phyloP scores from a whole-genome alignment of 129 eudicot species.

The Glebionis coronaria region DNA sequence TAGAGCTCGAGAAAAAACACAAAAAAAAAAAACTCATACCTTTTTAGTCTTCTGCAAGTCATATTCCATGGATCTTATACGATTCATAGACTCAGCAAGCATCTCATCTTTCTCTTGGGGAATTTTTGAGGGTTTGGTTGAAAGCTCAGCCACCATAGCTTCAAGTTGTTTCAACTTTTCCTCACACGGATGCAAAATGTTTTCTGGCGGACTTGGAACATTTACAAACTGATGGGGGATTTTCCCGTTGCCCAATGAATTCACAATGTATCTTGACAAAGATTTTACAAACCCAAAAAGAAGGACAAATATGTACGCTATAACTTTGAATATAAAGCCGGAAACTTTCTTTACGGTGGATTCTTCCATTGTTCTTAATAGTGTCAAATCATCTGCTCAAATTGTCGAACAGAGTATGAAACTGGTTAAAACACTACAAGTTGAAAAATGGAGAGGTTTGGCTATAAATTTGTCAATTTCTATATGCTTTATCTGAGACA shows the following conservation, averaged over 20 bases:
- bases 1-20: neutral
- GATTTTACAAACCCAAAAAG: constrained; percentile 42
- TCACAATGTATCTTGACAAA: constrained; percentile 28
- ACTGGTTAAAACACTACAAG: constrained; percentile 7
- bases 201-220: constrained; percentile 28
- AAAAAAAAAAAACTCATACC: constrained; percentile 32
- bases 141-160: constrained; percentile 60
- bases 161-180: constrained; percentile 76
- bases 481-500: no score
- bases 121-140: constrained; percentile 68
- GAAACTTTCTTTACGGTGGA: constrained; percentile 28
- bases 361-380: constrained; percentile 37
- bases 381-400: constrained; percentile 42
- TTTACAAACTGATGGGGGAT: constrained; percentile 23
- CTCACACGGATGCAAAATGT: constrained; percentile 59
- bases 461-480: no score
- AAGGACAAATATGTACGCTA: constrained; percentile 44
- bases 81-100: constrained; percentile 68
- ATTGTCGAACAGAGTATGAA: constrained; percentile 7
- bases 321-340: constrained; percentile 38
- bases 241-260: constrained; percentile 23
- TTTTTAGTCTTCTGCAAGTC: constrained; percentile 92
- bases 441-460: neutral
- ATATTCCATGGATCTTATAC: constrained; percentile 83
- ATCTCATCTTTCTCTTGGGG: constrained; percentile 89